Evolutionary conservation across 2,329 filamentous ascomycete species (phyloP), one percentile per base, ranked within the genome.

Genomic region (Cercospora canescens): DNA sequence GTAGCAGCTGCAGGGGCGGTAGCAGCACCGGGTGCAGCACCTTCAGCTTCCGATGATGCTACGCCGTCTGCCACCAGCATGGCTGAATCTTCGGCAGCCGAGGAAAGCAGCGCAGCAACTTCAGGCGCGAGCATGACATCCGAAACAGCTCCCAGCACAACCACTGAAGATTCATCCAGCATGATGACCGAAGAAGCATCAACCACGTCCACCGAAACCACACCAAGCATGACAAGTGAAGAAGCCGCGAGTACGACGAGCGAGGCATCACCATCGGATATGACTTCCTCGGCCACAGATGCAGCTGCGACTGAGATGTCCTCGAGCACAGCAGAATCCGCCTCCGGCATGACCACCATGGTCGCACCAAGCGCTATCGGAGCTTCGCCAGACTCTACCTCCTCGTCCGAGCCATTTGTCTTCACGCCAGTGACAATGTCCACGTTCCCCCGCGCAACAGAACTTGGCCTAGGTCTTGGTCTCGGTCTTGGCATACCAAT

Each of bases 401-500:
- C 57, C 26, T 45, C 57, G 21, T 39, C 57, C 8, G 57, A 45
- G 24, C 35, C 57, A 6, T 60, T 65, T 58, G 18, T 61, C 63
- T 54, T 61, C 63, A 39, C 34, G n/a, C 45, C 45, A 45, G 32
- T 57, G 16, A 24, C 32, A 6, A 30, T 26, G 32, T 28, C 35
- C 16, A 32, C 30, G n/a, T 65, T 60, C 26, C 21, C 21, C 32
- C 48, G 50, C 58, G 48, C 48, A 11, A 65, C 57, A 48, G 57
- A 65, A 48, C 48, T 65, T 26, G 63, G 63, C 24, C 52, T 65
- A 16, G 63, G 63, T 24, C 45, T 65, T 7, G 63, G 63, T 50
- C 57, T 65, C 5, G 63, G 63, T 54, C 28, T 65, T 26, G 63
- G 63, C 57, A 60, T 60, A 18, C 57, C 57, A 2, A n/a, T 60